These are phyloP conservation scores for Mallotus japonicus DNA, from an alignment of 441 rosid species.

Conservation along the genomic window DNA sequence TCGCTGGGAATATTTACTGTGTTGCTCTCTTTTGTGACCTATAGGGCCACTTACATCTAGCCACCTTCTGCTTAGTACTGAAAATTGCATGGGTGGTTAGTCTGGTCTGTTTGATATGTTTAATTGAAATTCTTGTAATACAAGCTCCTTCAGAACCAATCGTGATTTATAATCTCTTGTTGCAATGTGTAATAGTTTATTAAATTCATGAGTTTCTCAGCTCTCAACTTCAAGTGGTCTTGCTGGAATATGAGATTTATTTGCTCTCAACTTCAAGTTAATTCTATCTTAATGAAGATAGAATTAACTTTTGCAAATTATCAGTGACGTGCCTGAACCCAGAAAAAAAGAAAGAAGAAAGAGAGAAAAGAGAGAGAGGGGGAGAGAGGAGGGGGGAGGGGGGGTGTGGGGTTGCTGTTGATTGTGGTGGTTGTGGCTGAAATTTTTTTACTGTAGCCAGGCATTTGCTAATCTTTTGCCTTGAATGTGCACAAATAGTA, in stretches of 20 bases:
- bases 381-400: no score
- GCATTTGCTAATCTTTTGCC: neutral
- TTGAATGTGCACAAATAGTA: neutral
- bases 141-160: neutral
- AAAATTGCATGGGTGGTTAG: neutral
- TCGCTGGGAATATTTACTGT: neutral
- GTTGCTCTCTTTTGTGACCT: neutral
- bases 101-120: neutral
- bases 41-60: neutral
- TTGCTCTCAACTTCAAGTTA: neutral
- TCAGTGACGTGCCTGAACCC: neutral
- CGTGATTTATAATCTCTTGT: neutral
- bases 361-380: no score
- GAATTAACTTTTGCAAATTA: neutral
- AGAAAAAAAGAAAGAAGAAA: no score
- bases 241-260: conserved; percentile 2
- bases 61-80: neutral
- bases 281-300: neutral
- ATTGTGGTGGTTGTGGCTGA: neutral
- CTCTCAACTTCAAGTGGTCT: conserved; percentile 5
- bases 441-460: neutral
- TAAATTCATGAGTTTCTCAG: neutral
- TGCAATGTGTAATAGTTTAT: neutral
- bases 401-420: no score
- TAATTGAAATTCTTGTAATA: neutral